Evolutionary conservation across 2,329 filamentous ascomycete species (phyloP).

Genomic region (Colletotrichum cuscutae): DNA sequence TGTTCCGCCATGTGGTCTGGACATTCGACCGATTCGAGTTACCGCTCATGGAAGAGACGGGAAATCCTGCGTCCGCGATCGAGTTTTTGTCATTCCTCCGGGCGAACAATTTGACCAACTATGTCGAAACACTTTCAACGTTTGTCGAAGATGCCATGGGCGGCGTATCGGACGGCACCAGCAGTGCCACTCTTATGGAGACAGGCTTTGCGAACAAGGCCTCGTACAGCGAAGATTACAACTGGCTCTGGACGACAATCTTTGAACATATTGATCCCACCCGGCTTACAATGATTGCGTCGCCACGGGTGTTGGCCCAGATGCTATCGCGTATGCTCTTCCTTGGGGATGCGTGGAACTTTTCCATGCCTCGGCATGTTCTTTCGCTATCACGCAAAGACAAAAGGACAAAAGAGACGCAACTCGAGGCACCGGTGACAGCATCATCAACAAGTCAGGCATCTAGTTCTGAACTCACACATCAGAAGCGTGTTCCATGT

Average conservation of each 20-base stretch:
- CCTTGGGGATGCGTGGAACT: conserved; percentile 70
- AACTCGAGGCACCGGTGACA: background rate
- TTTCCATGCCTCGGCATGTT: conserved; percentile 71
- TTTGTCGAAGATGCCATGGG: conserved; percentile 42
- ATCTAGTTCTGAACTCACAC: background rate
- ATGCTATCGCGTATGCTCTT: conserved; percentile 68
- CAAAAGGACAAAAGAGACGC: conserved; percentile 3
- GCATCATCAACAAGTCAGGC: background rate
- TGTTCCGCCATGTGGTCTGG: conserved; percentile 68
- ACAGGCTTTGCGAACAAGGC: conserved; percentile 25
- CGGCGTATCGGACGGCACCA: conserved; percentile 10
- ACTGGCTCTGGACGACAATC: conserved; percentile 66
- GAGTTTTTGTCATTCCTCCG: conserved; percentile 53
- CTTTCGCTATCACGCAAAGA: conserved; percentile 56
- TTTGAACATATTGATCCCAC: conserved; percentile 64
- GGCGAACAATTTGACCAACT: conserved; percentile 48
- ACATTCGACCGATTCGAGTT: conserved; percentile 45
- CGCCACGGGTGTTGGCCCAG: conserved; percentile 70
- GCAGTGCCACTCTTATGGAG: conserved; percentile 24
- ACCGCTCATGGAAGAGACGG: conserved; percentile 37
- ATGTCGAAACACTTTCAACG: conserved; percentile 54
- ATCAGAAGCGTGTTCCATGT: conserved; percentile 38
- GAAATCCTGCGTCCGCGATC: conserved; percentile 40
- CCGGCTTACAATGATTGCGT: conserved; percentile 67
- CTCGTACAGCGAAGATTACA: conserved; percentile 41